A percentile compares a stretch with the other conserved stretches of the same genome.
Conservation (phyloP, 495 filamentous ascomycete genomes). For the Pyrenopolyporus hunteri region DNA sequence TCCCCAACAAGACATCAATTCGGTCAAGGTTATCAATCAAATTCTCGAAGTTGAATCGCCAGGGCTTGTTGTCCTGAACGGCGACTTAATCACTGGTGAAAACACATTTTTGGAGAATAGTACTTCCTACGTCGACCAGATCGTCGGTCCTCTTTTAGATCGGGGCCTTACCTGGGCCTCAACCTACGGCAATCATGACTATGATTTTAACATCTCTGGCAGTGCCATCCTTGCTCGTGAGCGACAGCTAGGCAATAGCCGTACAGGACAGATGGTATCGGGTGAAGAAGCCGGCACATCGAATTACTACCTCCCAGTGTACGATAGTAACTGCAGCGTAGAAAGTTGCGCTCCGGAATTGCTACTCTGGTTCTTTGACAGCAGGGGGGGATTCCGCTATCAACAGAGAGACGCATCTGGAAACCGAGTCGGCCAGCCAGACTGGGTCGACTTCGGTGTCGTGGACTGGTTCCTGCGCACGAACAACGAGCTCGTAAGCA, state of each 20-base stretch:
- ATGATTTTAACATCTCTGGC: slow-evolving; percentile 63
- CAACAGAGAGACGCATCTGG: slow-evolving; percentile 49
- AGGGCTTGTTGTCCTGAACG: slow-evolving; percentile 73
- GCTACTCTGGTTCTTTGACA: slow-evolving; percentile 81
- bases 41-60: slow-evolving; percentile 62
- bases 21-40: slow-evolving; percentile 62
- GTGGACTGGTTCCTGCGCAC: slow-evolving; percentile 66
- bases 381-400: slow-evolving; percentile 63
- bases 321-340: slow-evolving; percentile 35
- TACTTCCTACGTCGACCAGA: slow-evolving; percentile 63
- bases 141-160: slow-evolving; percentile 62
- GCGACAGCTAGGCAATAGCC: slow-evolving; percentile 55
- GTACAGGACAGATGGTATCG: slow-evolving; percentile 57
- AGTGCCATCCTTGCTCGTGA: slow-evolving; percentile 61
- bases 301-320: slow-evolving; percentile 69
- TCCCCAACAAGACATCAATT: slow-evolving; percentile 64
- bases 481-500: slow-evolving; percentile 48
- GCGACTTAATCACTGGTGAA: slow-evolving; percentile 76
- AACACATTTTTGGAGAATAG: slow-evolving; percentile 64
- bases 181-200: slow-evolving; percentile 79
- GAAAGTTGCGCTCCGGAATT: slow-evolving; percentile 45
- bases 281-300: slow-evolving; percentile 61
- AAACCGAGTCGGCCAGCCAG: slow-evolving; percentile 43
- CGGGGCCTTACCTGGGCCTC: slow-evolving; percentile 65
- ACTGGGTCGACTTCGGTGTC: slow-evolving; percentile 57